Evolutionary conservation across 2,329 filamentous ascomycete species (phyloP).

Genomic region (Epichloe uncinata): DNA sequence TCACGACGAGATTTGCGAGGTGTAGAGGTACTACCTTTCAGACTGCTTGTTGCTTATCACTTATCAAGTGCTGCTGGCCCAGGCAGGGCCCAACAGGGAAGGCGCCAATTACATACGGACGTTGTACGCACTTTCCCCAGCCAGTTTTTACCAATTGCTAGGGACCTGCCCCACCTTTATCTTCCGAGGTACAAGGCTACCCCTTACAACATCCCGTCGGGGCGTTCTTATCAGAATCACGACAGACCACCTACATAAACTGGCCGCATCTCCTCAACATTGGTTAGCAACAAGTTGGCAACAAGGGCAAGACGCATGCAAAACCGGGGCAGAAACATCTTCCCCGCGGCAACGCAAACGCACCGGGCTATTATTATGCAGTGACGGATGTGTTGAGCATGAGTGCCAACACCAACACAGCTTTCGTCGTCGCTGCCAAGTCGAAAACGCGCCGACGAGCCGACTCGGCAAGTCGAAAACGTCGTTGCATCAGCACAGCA

Average conservation of each 20-base stretch:
- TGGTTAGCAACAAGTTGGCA: background rate
- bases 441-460: slow-evolving; percentile 38
- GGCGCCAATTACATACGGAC: background rate
- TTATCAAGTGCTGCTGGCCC: background rate
- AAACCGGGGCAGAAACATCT: background rate
- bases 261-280: background rate
- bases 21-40: too few relatives aligned
- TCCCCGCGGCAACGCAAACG: background rate
- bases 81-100: background rate
- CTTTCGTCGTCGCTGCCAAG: slow-evolving; percentile 17
- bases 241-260: background rate
- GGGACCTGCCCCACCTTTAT: background rate
- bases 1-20: too few relatives aligned
- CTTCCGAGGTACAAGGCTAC: background rate
- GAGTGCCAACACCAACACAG: background rate
- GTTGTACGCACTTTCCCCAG: background rate
- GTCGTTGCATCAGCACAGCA: slow-evolving; percentile 72
- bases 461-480: slow-evolving; percentile 43
- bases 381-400: background rate
- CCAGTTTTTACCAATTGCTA: background rate
- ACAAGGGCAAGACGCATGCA: background rate
- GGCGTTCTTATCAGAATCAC: background rate
- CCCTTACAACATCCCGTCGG: background rate
- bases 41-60: background rate
- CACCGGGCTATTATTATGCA: background rate